Evolutionary conservation across 2,329 filamentous ascomycete genomes (phyloP), one percentile per base, ranked within the genome.

Genomic region (Emmonsiellopsis sp.): DNA sequence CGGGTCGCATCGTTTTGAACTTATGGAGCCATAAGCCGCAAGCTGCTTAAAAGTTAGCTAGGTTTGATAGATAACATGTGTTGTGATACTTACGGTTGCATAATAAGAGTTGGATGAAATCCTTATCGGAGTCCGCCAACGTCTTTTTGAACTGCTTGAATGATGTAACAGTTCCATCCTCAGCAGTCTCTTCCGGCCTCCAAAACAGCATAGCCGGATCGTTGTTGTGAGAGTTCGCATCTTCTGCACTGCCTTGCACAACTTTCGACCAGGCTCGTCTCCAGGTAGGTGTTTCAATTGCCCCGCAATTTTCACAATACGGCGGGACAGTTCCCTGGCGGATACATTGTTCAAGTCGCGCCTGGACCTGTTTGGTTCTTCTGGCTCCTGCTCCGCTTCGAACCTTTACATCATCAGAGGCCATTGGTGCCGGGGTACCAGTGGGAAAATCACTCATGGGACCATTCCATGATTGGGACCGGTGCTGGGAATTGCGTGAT

Each of bases 261-360:
- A 87, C 78, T 63, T 89, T 89, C n/a, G 84, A 83, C 79, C 86
- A 96, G 10, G 93, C 89, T 64, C 92, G 93, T 56, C 93, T 84
- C 93, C 93, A 98, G 0, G 92, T 96, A 0, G 92, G 89, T 0
- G 93, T 98, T 63, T 97, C 88, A 54, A 98, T 95, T 6, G 90
- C 87, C 5, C 93, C 93, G 63, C 93, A 98, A 63, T 97, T 95
- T 58, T 82, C 82, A 68, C 93, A 98, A 64, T 85, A 97, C 1
- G 86, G 85, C 0, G 93, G 93, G 76, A 91, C 86, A 59, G 90
- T 81, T 5, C 93, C 93, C 52, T 83, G 82, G n/a, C 79, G 78
- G 52, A 97, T 84, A 20, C 79, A 77, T 53, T 73, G 68, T 42
- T 80, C 73, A 20, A 84, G 67, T 49, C 76, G 76, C 26, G 79